These are phyloP conservation scores for Solanum chaucha DNA, from an alignment of 257 asterid species.

Conservation along the genomic window DNA sequence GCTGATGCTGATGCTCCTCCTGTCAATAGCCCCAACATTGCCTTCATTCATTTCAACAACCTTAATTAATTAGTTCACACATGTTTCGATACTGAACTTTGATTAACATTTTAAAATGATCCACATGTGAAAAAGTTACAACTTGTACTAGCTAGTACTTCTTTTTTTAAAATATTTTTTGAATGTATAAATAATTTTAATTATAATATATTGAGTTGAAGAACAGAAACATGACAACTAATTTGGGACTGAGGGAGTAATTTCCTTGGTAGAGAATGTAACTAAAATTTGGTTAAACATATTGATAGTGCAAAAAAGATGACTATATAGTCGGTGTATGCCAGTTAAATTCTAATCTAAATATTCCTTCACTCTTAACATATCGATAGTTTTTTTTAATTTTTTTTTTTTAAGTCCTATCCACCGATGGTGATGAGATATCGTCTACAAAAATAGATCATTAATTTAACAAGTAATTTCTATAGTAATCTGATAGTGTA, in stretches of 20 bases:
- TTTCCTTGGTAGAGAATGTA: not conserved
- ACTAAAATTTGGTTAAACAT: not conserved
- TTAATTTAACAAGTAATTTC: not conserved
- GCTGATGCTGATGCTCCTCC: conserved; percentile 76
- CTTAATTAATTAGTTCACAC: too few species aligned
- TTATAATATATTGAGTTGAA: not conserved
- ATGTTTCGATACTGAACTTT: too few species aligned
- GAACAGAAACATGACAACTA: not conserved
- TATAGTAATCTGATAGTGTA: not conserved
- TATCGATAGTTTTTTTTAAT: too few species aligned
- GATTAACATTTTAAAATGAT: too few species aligned
- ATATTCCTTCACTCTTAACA: not conserved
- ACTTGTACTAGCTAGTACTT: not conserved
- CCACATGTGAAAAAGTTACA: not conserved
- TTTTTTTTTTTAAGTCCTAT: not conserved
- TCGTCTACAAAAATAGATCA: not conserved
- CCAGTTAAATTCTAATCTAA: not conserved
- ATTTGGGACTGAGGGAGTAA: not conserved
- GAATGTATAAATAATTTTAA: too few species aligned
- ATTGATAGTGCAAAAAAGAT: not conserved
- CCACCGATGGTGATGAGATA: not conserved
- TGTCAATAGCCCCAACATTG: conserved; percentile 44
- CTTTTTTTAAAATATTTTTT: too few species aligned
- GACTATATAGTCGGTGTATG: not conserved
- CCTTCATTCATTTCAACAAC: conserved; percentile 22